phyloP scores from a whole-genome alignment of 2,329 filamentous ascomycete genomes.

The Pseudocercospora pini-densiflorae region DNA sequence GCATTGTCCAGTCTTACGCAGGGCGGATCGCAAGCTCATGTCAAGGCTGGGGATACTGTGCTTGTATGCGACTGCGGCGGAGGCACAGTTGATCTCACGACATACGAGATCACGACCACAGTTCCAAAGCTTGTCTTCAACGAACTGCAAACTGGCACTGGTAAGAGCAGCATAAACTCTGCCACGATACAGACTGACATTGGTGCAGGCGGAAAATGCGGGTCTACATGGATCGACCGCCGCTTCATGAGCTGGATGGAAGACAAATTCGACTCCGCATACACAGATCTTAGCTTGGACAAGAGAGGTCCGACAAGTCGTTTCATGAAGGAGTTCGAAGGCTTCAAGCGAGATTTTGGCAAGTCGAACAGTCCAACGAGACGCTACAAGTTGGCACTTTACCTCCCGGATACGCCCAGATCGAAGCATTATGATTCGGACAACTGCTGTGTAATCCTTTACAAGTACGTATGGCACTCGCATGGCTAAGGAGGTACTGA shows the following conservation, averaged over 20 bases:
- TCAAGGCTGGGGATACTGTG: slow-evolving; percentile 16
- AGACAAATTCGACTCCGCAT: slow-evolving; percentile 13
- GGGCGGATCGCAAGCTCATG: slow-evolving; percentile 8
- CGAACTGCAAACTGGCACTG: slow-evolving; percentile 16
- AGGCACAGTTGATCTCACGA: slow-evolving; percentile 25
- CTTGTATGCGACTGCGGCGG: slow-evolving; percentile 26
- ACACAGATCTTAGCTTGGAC: slow-evolving; percentile 9
- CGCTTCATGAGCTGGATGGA: slow-evolving; percentile 24
- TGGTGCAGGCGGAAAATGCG: slow-evolving; percentile 22
- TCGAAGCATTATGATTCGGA: slow-evolving; percentile 13
- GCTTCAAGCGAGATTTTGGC: slow-evolving; percentile 19
- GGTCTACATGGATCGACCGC: slow-evolving; percentile 25
- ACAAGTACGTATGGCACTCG: neutral
- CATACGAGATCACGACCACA: slow-evolving; percentile 14
- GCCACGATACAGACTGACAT: too few relatives aligned
- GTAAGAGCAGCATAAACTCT: too few relatives aligned
- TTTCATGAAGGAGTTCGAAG: slow-evolving; percentile 26
- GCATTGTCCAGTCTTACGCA: neutral
- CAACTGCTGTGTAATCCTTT: slow-evolving; percentile 8
- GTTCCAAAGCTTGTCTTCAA: slow-evolving; percentile 14
- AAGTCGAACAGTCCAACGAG: slow-evolving; percentile 2
- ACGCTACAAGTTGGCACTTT: slow-evolving; percentile 12
- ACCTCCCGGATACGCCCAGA: neutral
- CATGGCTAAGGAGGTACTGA: too few relatives aligned
- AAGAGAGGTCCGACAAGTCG: slow-evolving; percentile 18